Evolutionary conservation across 805 yeast genomes (phyloP).

Genomic region (Grigorovia humatica): DNA sequence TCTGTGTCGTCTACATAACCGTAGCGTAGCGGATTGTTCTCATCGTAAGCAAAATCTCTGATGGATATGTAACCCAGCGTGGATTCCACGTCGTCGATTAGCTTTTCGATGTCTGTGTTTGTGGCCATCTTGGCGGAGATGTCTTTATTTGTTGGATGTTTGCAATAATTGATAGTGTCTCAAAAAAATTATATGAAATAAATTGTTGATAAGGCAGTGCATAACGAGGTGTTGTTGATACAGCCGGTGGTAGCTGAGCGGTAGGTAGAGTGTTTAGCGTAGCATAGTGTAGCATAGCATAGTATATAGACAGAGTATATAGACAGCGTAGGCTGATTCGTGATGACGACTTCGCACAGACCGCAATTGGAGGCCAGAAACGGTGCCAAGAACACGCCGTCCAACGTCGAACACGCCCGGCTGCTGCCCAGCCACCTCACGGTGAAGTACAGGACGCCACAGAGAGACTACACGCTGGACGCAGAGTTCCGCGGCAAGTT

Average conservation of each 20-base stretch:
- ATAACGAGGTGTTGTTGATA: no score
- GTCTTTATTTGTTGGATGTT: not conserved
- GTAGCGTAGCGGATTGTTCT: conserved; percentile 56
- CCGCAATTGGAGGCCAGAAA: conserved; percentile 62
- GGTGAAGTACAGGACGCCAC: conserved; percentile 31
- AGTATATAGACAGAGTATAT: not conserved
- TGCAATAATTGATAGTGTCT: not conserved
- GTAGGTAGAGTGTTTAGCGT: no score
- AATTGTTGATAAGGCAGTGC: no score
- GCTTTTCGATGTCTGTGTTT: not conserved
- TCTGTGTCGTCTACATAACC: conserved; percentile 37
- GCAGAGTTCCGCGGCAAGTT: conserved; percentile 4
- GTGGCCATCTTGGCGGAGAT: not conserved
- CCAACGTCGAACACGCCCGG: conserved; percentile 43
- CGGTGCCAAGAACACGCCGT: conserved; percentile 34
- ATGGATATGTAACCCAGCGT: conserved; percentile 37
- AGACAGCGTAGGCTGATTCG: not conserved
- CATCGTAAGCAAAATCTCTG: conserved; percentile 75
- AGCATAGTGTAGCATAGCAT: no score
- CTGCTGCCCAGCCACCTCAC: conserved; percentile 44
- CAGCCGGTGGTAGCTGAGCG: no score
- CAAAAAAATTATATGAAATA: no score
- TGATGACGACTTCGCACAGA: conserved; percentile 60
- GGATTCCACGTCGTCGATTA: conserved; percentile 3
- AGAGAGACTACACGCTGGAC: not conserved